Conservation (phyloP, 257 asterid genomes). For the Scutellaria baicalensis region DNA sequence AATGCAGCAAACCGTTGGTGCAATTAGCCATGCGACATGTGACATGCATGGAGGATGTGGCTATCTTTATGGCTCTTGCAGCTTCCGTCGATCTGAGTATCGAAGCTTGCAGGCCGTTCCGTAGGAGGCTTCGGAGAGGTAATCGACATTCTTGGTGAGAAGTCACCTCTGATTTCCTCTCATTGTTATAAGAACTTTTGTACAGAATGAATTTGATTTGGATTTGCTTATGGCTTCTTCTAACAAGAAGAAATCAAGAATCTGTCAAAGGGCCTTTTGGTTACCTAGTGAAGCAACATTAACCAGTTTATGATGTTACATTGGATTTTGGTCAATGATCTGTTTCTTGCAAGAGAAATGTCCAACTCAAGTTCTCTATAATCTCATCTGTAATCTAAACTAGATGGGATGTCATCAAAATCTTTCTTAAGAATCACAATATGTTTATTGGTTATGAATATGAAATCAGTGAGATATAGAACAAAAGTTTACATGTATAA, state of each 20-base stretch:
- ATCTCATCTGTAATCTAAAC: not conserved
- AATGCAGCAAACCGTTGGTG: constrained; percentile 61
- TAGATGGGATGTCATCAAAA: not conserved
- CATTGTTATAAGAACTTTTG: not conserved
- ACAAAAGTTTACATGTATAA: too few species aligned
- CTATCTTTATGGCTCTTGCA: constrained; percentile 78
- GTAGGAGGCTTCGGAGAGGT: constrained; percentile 44
- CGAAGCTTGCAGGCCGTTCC: constrained; percentile 67
- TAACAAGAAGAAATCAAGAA: too few species aligned
- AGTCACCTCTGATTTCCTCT: not conserved
- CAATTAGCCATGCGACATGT: constrained; percentile 68
- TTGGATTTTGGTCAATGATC: not conserved
- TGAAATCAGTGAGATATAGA: not conserved
- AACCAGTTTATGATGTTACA: not conserved
- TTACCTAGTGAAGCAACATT: not conserved
- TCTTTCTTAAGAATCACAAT: not conserved
- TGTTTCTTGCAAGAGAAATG: not conserved
- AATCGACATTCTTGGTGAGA: constrained; percentile 52
- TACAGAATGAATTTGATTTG: not conserved
- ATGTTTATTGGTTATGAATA: not conserved
- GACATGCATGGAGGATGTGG: constrained; percentile 72
- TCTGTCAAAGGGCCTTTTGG: not conserved
- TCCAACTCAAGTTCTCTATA: not conserved
- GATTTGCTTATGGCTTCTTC: not conserved
- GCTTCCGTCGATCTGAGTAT: constrained; percentile 81